Base-by-base conservation (phyloP, 306 rosid genomes). In the Acacia acuminata region DNA sequence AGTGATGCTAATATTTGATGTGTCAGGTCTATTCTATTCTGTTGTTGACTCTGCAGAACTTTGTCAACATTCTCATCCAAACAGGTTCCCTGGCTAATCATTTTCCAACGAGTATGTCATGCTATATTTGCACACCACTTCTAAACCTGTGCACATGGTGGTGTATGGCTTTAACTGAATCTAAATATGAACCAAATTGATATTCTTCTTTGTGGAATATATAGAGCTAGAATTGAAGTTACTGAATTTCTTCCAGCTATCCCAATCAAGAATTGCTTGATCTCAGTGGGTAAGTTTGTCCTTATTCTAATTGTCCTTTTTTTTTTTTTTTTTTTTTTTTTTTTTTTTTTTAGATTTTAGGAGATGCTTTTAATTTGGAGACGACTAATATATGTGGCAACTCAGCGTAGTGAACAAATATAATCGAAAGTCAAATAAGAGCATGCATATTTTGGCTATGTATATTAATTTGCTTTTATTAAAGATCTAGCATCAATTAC, bases 11-110 rank as follows among this genome's bases (percentile, higher is more conserved):
- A 32, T 67, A 11, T 80, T 25, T 66, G 22, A 47, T 80, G 79
- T 82, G 32, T 51, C 85, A 93, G 99, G 94, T 14, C 19, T 42
- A 30, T 50, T 93, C 2, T 95, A 98, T 76, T 86, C 90, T 10
- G 98, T 95, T 73, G 81, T 93, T 34, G 98, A 95, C 78, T 92
- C 97, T 34, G 98, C 97, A 15, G 99, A 93, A 79, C 87, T 93
- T 58, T 95, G 99, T 70, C 82, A 96, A 83, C 84, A 92, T 64
- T 93, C 94, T 58, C 99, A 95, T 85, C 96, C 99, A 7, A 83
- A 92, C 92, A 90, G 94, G 98, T 94, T 77, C 55, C 36, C 30
- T 71, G n/a, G 15, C 20, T 55, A 40, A 3, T 51, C 40, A 30
- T 15, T 77, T 12, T 79, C 38, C 38, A 66, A 2, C 5, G 16